Evolutionary conservation across 257 asterid genomes (phyloP), one percentile per base, ranked within the genome.

Genomic region (Penstemon newberryi): DNA sequence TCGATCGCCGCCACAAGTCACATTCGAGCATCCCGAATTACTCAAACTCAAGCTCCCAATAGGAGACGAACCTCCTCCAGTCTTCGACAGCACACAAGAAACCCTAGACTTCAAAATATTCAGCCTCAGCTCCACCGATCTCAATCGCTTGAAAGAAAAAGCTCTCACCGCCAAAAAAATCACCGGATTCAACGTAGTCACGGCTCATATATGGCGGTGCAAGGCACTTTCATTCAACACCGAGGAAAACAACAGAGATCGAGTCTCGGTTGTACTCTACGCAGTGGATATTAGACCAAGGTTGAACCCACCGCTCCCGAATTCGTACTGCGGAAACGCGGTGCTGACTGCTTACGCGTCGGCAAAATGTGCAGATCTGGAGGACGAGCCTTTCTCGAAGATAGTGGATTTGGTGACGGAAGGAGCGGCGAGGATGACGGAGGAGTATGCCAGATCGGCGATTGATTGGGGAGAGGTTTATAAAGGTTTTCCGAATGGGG

Each of bases 401-500:
- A 60, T 69, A 69, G 95, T 87, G 64, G 84, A 56, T 19, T 50
- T 45, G 81, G 92, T 92, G 55, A 70, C 74, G 3, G 88, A 83
- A 55, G 98, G 95, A 50, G 65, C 86, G 5, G 76, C 68, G 1
- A 75, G 96, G 33, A 83, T 92, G 92, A 74, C 76, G 0, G 89
- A 87, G 15, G 96, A 86, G 58, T 92, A 92, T 64, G 95, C 90
- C 0, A 55, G 90, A 38, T 89, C 96, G 1, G 92, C 84, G 8
- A 78, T 92, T 0, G 98, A 92, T 8, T 92, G 98, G 98, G 98
- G 96, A 1, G 96, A 89, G 60, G 40, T 89, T 0, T 60, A 92
- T 73, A 87, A 78, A 10, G 98, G 98, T 63, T 92, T 89, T n/a
- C 98, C 98, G 0, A 82, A 86, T 44, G 98, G 98, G 9, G 98